These are phyloP conservation scores for Cladorrhinum samala DNA, from an alignment of 495 filamentous ascomycete species.

Conservation along the genomic window DNA sequence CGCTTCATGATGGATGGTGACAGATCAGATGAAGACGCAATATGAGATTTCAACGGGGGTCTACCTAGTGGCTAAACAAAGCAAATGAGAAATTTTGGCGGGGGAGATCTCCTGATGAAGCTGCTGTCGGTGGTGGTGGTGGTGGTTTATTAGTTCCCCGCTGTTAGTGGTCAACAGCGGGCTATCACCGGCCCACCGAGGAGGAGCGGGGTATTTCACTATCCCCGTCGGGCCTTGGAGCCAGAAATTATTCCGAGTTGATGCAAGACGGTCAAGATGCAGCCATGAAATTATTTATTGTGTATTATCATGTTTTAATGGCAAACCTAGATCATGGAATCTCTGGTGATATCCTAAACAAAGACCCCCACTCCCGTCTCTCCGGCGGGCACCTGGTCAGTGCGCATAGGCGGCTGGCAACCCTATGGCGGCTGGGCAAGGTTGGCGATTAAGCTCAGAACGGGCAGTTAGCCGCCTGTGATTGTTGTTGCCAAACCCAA, in stretches of 20 bases:
- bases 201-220: not conserved
- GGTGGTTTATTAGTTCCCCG: not conserved
- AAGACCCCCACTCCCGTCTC: not conserved
- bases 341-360: not conserved
- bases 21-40: not conserved
- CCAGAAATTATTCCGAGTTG: too few relatives aligned
- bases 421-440: not conserved
- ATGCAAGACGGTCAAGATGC: too few relatives aligned
- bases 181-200: not conserved
- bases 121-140: not conserved
- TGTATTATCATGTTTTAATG: too few relatives aligned
- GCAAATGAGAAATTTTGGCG: too few relatives aligned
- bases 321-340: not conserved
- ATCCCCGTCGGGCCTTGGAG: not conserved
- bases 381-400: constrained; percentile 4
- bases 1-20: constrained; percentile 8
- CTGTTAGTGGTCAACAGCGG: not conserved
- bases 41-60: too few relatives aligned
- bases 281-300: too few relatives aligned
- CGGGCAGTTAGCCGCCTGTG: not conserved
- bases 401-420: constrained; percentile 2
- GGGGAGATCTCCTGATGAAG: not conserved
- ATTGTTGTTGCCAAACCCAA: constrained; percentile 10
- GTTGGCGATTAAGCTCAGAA: too few relatives aligned
- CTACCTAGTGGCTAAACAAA: too few relatives aligned